A percentile compares a stretch with the other conserved stretches of the same genome.
phyloP scores from a whole-genome alignment of 495 filamentous ascomycete genomes.

The Tirmania nivea region DNA sequence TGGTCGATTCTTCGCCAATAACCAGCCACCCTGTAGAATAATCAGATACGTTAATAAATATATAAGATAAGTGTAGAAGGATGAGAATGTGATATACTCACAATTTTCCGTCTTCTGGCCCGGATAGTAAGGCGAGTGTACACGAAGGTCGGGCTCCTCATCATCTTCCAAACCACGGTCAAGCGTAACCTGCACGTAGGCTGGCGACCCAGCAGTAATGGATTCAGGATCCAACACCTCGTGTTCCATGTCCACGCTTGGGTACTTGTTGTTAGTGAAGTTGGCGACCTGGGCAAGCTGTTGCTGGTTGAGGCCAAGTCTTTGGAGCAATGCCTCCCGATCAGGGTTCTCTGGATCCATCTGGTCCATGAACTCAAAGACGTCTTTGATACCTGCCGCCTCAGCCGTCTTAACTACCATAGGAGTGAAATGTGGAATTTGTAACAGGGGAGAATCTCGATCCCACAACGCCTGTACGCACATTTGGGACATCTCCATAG shows the following conservation, averaged over 20 bases:
- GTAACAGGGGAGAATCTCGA: conserved; percentile 85
- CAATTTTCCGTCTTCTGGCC: conserved; percentile 81
- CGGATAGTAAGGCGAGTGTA: conserved; percentile 93
- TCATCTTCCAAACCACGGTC: conserved; percentile 52
- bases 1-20: conserved; percentile 70
- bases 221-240: conserved; percentile 61
- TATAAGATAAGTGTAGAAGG: too few species aligned
- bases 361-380: conserved; percentile 95
- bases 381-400: conserved; percentile 63
- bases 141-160: conserved; percentile 56
- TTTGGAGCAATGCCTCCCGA: conserved; percentile 50
- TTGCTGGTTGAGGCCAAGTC: conserved; percentile 52
- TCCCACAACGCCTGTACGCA: conserved; percentile 98
- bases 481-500: conserved; percentile 99
- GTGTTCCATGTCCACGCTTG: conserved; percentile 67
- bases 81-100: not conserved
- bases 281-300: conserved; percentile 73
- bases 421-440: conserved; percentile 84
- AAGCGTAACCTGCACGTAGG: conserved; percentile 69
- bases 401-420: conserved; percentile 67
- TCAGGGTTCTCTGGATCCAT: conserved; percentile 82
- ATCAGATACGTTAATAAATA: too few species aligned
- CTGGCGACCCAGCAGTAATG: conserved; percentile 55
- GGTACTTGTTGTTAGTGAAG: conserved; percentile 95
- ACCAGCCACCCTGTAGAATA: conserved; percentile 48